Evolutionary conservation across 2,329 filamentous ascomycete genomes (phyloP), one percentile per base, ranked within the genome.

Genomic region (Colletotrichum camelliae): DNA sequence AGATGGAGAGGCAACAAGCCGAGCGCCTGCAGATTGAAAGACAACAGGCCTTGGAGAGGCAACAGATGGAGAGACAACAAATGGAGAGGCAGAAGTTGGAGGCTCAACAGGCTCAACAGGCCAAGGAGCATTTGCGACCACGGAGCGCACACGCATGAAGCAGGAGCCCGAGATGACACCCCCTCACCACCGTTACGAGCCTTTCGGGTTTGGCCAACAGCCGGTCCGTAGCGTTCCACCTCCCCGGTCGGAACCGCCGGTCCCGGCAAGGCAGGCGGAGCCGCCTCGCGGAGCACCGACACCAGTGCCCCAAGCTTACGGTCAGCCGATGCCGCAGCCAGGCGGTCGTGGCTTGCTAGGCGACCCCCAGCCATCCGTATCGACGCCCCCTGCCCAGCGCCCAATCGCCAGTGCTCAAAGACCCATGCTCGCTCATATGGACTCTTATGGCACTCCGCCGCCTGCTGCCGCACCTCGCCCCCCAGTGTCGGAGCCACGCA

Each of bases 401-500:
- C 60, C 73, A 10, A 71, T 77, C 31, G 65, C 61, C 18, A 39
- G 62, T 27, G 70, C 73, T 12, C 77, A 76, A 48, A 81, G 85
- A 35, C 81, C 82, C 6, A 75, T 86, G 70, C 77, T 82, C n/a
- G 80, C 81, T 27, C 79, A 80, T 4, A 77, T 78, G 35, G 83
- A 85, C 48, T 80, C 81, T 16, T 85, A 83, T 71, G 80, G 80
- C 60, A 79, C 83, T n/a, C 84, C 85, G 4, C 85, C 85, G 10
- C 82, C 85, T 33, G 81, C 86, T 27, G 83, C 86, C 33, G 82
- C 86, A 52, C 81, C 88, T 8, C 81, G 86, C 15, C 82, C 85
- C 31, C 86, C 86, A 48, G 82, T 86, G 4, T 82, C 87, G 4
- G 81, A 84, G 4, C 89, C 90, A 78, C 87, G 89, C n/a, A 93